Conservation (phyloP, 116 monocot species). For the Dioscorea cayenensis region DNA sequence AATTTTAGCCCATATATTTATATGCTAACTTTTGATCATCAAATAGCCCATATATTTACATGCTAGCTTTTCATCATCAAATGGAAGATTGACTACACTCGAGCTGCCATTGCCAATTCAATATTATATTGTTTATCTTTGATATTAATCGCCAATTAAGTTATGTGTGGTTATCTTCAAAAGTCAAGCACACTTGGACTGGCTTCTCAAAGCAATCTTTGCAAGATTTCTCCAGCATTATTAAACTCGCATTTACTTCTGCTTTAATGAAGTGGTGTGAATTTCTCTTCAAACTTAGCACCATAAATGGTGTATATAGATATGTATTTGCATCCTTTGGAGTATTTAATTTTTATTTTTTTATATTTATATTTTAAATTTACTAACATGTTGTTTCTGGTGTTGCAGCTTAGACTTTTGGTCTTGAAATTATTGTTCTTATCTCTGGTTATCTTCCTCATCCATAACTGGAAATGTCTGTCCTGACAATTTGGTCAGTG, state of each 20-base stretch:
- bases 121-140: slow-evolving; percentile 32
- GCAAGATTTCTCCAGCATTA: slow-evolving; percentile 8
- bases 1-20: slow-evolving; percentile 12
- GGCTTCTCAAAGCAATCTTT: slow-evolving; percentile 29
- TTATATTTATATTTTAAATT: too few species aligned
- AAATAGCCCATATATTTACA: not conserved
- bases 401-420: not conserved
- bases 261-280: slow-evolving; percentile 21
- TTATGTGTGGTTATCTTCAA: slow-evolving; percentile 17
- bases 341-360: not conserved
- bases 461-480: not conserved
- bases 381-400: not conserved
- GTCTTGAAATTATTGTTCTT: not conserved
- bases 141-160: slow-evolving; percentile 11
- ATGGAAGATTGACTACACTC: slow-evolving; percentile 22
- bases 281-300: too few species aligned
- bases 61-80: slow-evolving; percentile 13
- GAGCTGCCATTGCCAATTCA: slow-evolving; percentile 24
- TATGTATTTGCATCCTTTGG: not conserved
- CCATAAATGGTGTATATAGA: too few species aligned
- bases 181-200: slow-evolving; percentile 23
- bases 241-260: slow-evolving; percentile 29
- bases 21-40: too few species aligned
- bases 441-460: not conserved
- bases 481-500: not conserved